phyloP scores from a whole-genome alignment of 768 basidiomycete species.

The Tricholomella constricta region DNA sequence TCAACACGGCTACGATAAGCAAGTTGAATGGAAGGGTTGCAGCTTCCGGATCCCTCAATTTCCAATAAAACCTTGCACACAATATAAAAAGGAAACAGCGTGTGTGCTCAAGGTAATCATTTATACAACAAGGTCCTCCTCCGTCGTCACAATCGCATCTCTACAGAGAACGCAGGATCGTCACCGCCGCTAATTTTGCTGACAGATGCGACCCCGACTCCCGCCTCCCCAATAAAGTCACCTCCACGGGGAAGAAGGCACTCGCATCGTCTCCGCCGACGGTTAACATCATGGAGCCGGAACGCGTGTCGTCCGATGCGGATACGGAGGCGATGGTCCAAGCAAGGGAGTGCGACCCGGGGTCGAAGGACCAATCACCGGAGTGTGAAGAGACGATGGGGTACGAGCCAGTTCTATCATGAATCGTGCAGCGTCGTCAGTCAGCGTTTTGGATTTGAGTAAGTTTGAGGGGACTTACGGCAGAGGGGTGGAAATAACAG shows the following conservation, averaged over 20 bases:
- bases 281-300: conserved; percentile 90
- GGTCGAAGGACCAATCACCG: conserved; percentile 83
- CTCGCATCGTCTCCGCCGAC: conserved; percentile 81
- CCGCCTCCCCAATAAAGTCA: conserved; percentile 81
- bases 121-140: conserved; percentile 61
- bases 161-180: conserved; percentile 46
- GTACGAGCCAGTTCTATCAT: conserved; percentile 70
- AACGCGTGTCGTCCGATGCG: conserved; percentile 56
- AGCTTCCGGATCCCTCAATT: too few relatives aligned
- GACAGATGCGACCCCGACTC: conserved; percentile 65
- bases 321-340: conserved; percentile 81
- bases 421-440: not conserved
- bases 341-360: conserved; percentile 75
- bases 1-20: too few relatives aligned
- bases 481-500: conserved; percentile 89
- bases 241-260: conserved; percentile 90
- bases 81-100: too few relatives aligned
- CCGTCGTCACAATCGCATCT: conserved; percentile 54
- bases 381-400: conserved; percentile 78
- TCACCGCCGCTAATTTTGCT: conserved; percentile 50
- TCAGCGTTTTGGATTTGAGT: not conserved
- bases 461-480: conserved; percentile 58
- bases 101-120: too few relatives aligned
- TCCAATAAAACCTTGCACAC: too few relatives aligned
- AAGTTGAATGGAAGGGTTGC: too few relatives aligned